Base-by-base conservation (phyloP, 768 basidiomycete species). In the Hygrophorus pudorinus region DNA sequence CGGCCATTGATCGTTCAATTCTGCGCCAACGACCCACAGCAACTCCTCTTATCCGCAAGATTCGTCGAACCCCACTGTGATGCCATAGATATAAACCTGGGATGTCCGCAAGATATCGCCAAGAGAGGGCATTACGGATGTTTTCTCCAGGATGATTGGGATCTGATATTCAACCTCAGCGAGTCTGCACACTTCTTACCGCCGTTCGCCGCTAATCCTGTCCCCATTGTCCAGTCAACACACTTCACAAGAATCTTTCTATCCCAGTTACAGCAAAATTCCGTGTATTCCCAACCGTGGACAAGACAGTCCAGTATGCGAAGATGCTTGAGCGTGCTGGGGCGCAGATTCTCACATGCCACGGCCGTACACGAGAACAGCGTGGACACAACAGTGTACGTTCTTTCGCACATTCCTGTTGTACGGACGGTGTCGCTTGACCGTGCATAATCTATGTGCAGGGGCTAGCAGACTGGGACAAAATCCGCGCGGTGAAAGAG, bases 181-280 rank as follows among this genome's bases (percentile, higher is more conserved):
- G 49, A 49, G 76, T 24, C 7, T 3, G 7, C 70, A 4, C 6
- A 29, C 18, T 37, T 34, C 14, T 12, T 24, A 20, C 24, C 13
- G 20, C 29, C 36, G 14, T 44, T 9, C 20, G 2, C 11, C 20
- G 9, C 6, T 28, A 35, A 16, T 18, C 6, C 24, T 45, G n/a
- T 29, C 4, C 27, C 34, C 21, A 7, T 18, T 40, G 10, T 29
- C 21, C 16, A 21, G 94, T 98, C 59, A 86, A 85, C 48, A 89
- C 68, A 2, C 70, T 99, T 1, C 93, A 97, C 57, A 61, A 65
- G 29, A 85, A 92, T 52, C 76, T 99, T 5, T 71, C 75, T 1
- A 68, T 96, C n/a, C 96, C 96, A 2, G 91, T 98, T 2, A 96
- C 92, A 0, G 96, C 91, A 36, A 98, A 99, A 58, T 96, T 97